Evolutionary conservation across 768 basidiomycete genomes (phyloP), one percentile per base, ranked within the genome.

Genomic region (Gloeophyllum trabeum): DNA sequence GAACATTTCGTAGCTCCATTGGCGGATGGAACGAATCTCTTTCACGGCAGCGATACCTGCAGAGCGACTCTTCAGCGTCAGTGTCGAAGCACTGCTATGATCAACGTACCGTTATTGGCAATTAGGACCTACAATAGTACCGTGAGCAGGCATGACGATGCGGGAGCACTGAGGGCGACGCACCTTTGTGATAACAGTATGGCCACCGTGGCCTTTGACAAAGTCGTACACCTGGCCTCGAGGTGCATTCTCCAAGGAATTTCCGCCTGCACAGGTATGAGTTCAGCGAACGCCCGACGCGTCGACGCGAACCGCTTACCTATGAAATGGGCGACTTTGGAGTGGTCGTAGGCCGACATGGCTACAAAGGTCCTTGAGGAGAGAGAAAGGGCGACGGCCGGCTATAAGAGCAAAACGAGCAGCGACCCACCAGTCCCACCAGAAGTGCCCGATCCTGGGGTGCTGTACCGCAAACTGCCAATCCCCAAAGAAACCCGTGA

Each of bases 1-100:
- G 63, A 99, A 99, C 0, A 93, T 92, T 66, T 98, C 96, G 66
- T 98, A 99, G 55, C 89, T 92, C 96, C 96, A 99, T 79, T 98
- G 94, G 44, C 96, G 79, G 51, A 99, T 85, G 37, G 96, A 98
- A 39, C 96, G 81, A 55, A 99, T 99, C 67, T 98, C 96, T 64
- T 99, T 99, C 39, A 99, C 96, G 42, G 93, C 96, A 40, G 94
- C 94, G 55, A 97, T 99, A 73, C 89, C 88, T 88, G 49, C n/a
- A 43, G 24, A 41, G 46, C n/a, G n/a, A n/a, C n/a, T n/a, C n/a
- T n/a, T 19, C 46, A 36, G 46, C 47, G 63, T 39, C 58, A 50
- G 48, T 47, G 43, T 52, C 44, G 41, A 44, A 16, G 25, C 5
- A 5, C 2, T 2, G n/a, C 12, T 20, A 38, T 26, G 6, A 35